Base-by-base conservation (phyloP, 2,329 filamentous ascomycete genomes). In the Cordyceps javanica region DNA sequence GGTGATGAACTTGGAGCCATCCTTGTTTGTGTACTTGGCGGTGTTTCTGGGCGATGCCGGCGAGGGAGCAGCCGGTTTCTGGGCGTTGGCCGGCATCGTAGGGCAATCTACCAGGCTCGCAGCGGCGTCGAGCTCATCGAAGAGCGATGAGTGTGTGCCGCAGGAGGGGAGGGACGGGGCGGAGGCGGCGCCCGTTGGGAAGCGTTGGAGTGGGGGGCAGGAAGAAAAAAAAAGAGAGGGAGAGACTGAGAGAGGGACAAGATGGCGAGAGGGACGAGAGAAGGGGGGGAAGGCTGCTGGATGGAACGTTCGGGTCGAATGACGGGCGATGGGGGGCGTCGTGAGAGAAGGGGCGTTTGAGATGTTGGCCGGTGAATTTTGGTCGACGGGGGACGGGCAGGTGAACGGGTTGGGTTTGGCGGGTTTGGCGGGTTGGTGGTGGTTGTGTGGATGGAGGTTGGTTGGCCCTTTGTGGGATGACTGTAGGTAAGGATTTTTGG, bases 1-100 rank as follows among this genome's bases (percentile, higher is more conserved):
- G 44, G 82, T 86, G 68, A 87, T 86, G 70, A 84, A 84, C 73
- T 87, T 87, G 60, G 83, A 86, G 59, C 84, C 84, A 74, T 88
- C 83, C 69, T 86, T 86, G 67, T 86, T 87, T 60, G 79, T 83
- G 68, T 86, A 86, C 66, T 85, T 86, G 28, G 83, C 78, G 19
- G 80, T 82, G 51, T 74, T 73, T 60, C 75, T 75, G 54, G 82
- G 78, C 60, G 81, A 82, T 62, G 77, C 70, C 65, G 82, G 77
- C 62, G 74, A 69, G 66, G 75, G 75, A 57, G 72, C 66, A 65
- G 77, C 76, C 69, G 77, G 70, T 69, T 76, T 77, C 67, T 76
- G 76, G 68, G 77, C 76, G 69, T 78, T 80, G 70, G 77, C 73
- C 72, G 79, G 79, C 80, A 77, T 77, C 69, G 69, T 72, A 66